Base-by-base conservation (phyloP, 306 rosid species). In the Cucurbita argyrosperma region DNA sequence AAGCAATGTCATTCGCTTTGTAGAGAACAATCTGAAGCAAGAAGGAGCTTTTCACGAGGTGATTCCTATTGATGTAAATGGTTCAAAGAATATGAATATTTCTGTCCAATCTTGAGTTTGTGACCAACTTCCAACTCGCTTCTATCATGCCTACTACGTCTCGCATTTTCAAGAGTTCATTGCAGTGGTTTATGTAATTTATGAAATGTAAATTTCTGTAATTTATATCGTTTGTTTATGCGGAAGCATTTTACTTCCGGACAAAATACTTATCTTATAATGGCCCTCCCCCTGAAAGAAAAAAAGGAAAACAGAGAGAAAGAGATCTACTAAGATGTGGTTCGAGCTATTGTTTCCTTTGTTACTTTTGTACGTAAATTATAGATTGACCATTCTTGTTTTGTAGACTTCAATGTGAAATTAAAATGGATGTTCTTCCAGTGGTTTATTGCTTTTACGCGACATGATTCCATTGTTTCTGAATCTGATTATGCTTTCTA, bases 111-210 rank as follows among this genome's bases (percentile, higher is more conserved):
- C 79, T 50, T 81, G 72, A 84, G 79, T 79, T 71, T 73, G 60
- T 80, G 82, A 83, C 76, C 79, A 85, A 84, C 72, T 75, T 74
- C 84, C 60, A 83, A 82, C 81, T 68, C 38, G 12, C 60, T 68
- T 83, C 80, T 84, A 82, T 66, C 74, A 80, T 74, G 82, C 73
- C 85, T 64, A 80, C 76, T 81, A 75, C 51, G 6, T 55, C 21
- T 40, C 7, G 52, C 62, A 83, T 72, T 79, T 82, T 80, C 79
- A 77, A 84, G 83, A 82, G 68, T 89, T 78, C 77, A 83, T 51
- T 86, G 86, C 80, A 66, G 87, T 85, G 85, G 83, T 83, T 79
- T 85, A 80, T 80, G 78, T 84, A 81, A 86, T 76, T 78, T 81
- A 78, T 72, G 81, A 68, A 68, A 49, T 70, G 88, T 84, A 80